phyloP scores from a whole-genome alignment of 2,329 filamentous ascomycete genomes.

The Ophiostoma pallidulum region DNA sequence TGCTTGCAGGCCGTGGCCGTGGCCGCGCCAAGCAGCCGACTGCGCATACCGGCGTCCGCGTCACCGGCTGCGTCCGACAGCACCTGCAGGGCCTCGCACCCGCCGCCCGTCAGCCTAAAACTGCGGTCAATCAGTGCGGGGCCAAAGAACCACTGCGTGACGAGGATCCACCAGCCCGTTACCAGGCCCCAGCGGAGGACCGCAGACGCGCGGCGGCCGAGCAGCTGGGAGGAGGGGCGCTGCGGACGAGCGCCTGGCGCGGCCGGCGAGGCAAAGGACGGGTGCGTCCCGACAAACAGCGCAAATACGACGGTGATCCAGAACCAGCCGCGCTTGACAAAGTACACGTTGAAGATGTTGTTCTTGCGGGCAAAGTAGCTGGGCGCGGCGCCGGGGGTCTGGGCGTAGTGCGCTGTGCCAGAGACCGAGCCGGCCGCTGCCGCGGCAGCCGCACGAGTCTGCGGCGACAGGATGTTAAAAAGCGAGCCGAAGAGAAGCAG shows the following conservation, averaged over 20 bases:
- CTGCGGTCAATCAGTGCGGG: conserved; percentile 80
- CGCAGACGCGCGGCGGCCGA: conserved; percentile 36
- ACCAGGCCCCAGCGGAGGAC: conserved; percentile 58
- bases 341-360: conserved; percentile 85
- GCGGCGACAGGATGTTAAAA: conserved; percentile 69
- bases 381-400: conserved; percentile 42
- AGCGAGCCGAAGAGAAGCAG: conserved; percentile 74
- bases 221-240: conserved; percentile 10
- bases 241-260: background rate
- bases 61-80: conserved; percentile 34
- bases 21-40: conserved; percentile 30
- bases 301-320: conserved; percentile 75
- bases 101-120: conserved; percentile 80
- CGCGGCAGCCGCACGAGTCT: conserved; percentile 55
- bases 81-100: conserved; percentile 54
- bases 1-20: conserved; percentile 75
- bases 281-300: conserved; percentile 60
- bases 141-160: conserved; percentile 97
- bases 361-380: conserved; percentile 90
- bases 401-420: conserved; percentile 26
- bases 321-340: conserved; percentile 91
- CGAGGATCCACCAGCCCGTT: conserved; percentile 71
- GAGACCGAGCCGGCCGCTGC: conserved; percentile 32
- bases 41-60: conserved; percentile 4
- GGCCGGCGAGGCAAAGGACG: conserved; percentile 31